Evolutionary conservation across 225 moss, liverwort and hornwort species (phyloP).

Genomic region (Takakia lepidozioides): DNA sequence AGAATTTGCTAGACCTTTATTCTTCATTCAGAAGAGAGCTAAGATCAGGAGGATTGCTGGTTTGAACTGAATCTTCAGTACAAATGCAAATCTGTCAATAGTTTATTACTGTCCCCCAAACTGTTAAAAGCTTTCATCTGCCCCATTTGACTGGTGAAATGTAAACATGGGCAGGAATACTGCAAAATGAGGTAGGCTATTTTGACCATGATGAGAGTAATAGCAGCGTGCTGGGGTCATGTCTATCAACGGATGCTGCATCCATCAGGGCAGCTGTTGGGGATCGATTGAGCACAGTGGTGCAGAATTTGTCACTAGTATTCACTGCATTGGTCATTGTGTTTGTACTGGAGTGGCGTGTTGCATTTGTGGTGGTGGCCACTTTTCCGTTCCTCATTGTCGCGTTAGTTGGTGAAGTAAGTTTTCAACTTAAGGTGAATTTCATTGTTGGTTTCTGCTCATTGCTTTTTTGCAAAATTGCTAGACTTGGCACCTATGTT

Average conservation of each 20-base stretch:
- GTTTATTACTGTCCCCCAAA: too few relatives aligned
- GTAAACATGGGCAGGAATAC: too few relatives aligned
- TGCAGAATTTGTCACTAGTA: conserved; percentile 16
- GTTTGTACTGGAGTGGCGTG: conserved; percentile 18
- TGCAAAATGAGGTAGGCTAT: conserved; percentile 14
- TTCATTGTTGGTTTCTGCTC: not conserved
- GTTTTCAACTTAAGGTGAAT: not conserved
- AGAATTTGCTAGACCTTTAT: too few relatives aligned
- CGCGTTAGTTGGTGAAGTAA: conserved; percentile 15
- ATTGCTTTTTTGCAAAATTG: not conserved
- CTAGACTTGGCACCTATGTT: too few relatives aligned
- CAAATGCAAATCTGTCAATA: too few relatives aligned
- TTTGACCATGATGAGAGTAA: conserved; percentile 16
- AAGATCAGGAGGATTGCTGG: too few relatives aligned
- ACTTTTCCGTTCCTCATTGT: conserved; percentile 18
- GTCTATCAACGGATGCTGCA: conserved; percentile 10
- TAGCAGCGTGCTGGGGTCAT: conserved; percentile 11
- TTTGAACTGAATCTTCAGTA: too few relatives aligned
- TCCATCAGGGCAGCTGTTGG: conserved; percentile 6
- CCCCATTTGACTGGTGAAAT: too few relatives aligned
- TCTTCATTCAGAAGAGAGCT: too few relatives aligned
- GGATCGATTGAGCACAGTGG: conserved; percentile 9
- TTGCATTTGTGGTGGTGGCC: conserved; percentile 15
- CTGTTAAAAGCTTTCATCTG: too few relatives aligned
- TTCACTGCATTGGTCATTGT: conserved; percentile 16